phyloP scores from a whole-genome alignment of 257 asterid species.

The Marsdenia floribunda region DNA sequence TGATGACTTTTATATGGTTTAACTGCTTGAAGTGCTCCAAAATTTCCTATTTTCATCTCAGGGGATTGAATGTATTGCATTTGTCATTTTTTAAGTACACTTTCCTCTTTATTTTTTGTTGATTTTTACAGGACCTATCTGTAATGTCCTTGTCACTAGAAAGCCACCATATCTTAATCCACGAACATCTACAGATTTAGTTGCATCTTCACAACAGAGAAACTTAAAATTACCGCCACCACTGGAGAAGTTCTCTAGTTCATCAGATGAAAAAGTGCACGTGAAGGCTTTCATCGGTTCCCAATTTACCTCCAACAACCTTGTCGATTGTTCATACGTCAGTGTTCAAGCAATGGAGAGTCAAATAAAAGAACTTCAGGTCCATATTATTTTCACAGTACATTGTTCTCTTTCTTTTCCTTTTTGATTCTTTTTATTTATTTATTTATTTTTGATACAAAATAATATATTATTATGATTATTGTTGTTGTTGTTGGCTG shows the following conservation, averaged over 20 bases:
- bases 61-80: not conserved
- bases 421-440: not conserved
- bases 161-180: conserved; percentile 41
- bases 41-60: not conserved
- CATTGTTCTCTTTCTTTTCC: not conserved
- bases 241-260: conserved; percentile 51
- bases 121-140: conserved; percentile 60
- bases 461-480: not conserved
- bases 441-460: not conserved
- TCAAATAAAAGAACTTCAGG: conserved; percentile 81
- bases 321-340: conserved; percentile 37
- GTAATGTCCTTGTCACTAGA: conserved; percentile 57
- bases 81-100: not conserved
- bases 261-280: conserved; percentile 43
- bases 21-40: not conserved
- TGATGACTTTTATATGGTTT: not conserved
- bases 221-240: conserved; percentile 51
- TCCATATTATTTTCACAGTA: conserved; percentile 15
- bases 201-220: conserved; percentile 38
- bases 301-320: conserved; percentile 30
- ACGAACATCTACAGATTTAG: conserved; percentile 30
- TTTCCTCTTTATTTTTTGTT: conserved; percentile 11
- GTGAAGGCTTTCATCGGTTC: conserved; percentile 42
- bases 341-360: conserved; percentile 60
- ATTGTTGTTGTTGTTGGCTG: no score